phyloP scores from a whole-genome alignment of 2,329 filamentous ascomycete genomes.

The Drechslerella stenobrocha region DNA sequence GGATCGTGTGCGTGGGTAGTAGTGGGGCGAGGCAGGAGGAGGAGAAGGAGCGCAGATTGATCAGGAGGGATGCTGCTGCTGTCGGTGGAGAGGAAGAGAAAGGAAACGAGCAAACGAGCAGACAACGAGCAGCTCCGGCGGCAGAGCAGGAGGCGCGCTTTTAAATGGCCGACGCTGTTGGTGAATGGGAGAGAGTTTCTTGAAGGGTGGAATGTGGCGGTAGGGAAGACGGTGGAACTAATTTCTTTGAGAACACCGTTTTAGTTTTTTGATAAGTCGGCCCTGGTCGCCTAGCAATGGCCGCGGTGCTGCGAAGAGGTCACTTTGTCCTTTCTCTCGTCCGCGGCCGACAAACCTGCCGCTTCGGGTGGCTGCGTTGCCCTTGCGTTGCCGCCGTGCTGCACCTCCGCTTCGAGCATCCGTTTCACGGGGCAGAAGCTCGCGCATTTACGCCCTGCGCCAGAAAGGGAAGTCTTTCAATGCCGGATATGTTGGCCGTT shows the following conservation, averaged over 20 bases:
- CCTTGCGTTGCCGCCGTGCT: slow-evolving; percentile 16
- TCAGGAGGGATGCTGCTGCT: slow-evolving; percentile 14
- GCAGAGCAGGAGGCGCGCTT: not conserved
- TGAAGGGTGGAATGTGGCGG: slow-evolving; percentile 35
- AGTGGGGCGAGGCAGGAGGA: slow-evolving; percentile 10
- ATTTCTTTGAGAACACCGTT: slow-evolving; percentile 49
- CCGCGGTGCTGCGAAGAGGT: slow-evolving; percentile 33
- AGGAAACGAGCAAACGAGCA: slow-evolving; percentile 6
- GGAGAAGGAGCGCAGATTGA: slow-evolving; percentile 14
- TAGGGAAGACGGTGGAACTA: slow-evolving; percentile 42
- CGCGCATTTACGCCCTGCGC: too few relatives aligned
- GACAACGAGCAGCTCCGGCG: not conserved
- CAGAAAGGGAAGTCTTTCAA: too few relatives aligned
- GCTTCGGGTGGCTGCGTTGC: slow-evolving; percentile 11
- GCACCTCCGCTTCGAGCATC: slow-evolving; percentile 15
- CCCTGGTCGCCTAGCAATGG: slow-evolving; percentile 8
- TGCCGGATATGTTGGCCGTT: too few relatives aligned
- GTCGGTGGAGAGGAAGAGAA: slow-evolving; percentile 11
- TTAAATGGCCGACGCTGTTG: not conserved
- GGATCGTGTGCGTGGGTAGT: slow-evolving; percentile 36
- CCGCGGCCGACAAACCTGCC: slow-evolving; percentile 18
- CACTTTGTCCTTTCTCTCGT: slow-evolving; percentile 47
- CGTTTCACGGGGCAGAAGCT: too few relatives aligned
- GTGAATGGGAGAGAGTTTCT: not conserved
- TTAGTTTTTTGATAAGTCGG: slow-evolving; percentile 48